Evolutionary conservation across 2,329 filamentous ascomycete species (phyloP).

Genomic region (Phyllosticta capitalensis): DNA sequence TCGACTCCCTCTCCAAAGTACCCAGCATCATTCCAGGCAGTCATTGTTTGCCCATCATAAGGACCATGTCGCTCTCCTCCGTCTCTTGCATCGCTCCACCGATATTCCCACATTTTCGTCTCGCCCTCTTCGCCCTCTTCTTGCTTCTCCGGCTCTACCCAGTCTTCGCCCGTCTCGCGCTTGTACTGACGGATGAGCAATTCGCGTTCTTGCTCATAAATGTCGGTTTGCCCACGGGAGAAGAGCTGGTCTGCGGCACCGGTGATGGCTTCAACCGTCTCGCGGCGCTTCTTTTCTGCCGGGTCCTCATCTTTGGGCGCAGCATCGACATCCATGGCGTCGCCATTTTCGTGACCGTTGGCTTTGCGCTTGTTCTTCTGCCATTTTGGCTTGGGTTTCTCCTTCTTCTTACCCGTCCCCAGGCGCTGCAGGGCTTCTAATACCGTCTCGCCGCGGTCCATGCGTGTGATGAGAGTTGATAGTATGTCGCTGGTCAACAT

Average conservation of each 20-base stretch:
- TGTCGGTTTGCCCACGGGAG: conserved; percentile 72
- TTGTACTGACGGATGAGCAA: conserved; percentile 72
- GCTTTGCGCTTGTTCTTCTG: conserved; percentile 44
- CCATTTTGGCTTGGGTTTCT: conserved; percentile 52
- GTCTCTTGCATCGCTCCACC: conserved; percentile 84
- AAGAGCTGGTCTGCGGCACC: conserved; percentile 83
- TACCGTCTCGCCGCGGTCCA: conserved; percentile 76
- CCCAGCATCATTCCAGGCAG: conserved; percentile 80
- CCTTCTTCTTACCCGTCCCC: conserved; percentile 49
- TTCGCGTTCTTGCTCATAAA: conserved; percentile 86
- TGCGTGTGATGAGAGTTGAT: conserved; percentile 57
- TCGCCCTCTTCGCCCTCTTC: conserved; percentile 19
- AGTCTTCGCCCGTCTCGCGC: conserved; percentile 78
- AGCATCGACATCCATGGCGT: conserved; percentile 62
- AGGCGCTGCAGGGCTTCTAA: conserved; percentile 80
- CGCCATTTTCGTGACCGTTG: conserved; percentile 24
- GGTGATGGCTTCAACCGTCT: conserved; percentile 72
- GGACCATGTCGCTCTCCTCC: conserved; percentile 72
- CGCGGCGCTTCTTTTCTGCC: conserved; percentile 58
- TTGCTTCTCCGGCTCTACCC: conserved; percentile 48
- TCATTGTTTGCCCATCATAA: conserved; percentile 78
- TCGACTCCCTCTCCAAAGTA: conserved; percentile 87
- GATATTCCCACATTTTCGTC: conserved; percentile 69
- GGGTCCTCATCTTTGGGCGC: conserved; percentile 46
- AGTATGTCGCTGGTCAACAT: conserved; percentile 66